phyloP scores from a whole-genome alignment of 257 asterid species.

The Ballota nigra region DNA sequence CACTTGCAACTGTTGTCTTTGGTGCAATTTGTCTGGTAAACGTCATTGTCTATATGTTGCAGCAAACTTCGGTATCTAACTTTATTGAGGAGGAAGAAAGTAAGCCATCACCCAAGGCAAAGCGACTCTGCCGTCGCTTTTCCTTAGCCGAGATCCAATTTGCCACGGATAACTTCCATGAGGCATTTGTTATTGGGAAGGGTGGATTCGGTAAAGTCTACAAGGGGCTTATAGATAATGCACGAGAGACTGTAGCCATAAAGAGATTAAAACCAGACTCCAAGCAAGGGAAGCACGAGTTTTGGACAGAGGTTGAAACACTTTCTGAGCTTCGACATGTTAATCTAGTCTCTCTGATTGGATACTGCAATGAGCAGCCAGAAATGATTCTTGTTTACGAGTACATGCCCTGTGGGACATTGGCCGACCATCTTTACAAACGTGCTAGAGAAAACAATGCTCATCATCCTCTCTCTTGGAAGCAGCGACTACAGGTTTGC shows the following conservation, averaged over 20 bases:
- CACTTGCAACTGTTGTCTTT: conserved; percentile 35
- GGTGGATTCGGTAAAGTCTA: conserved; percentile 62
- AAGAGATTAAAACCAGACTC: conserved; percentile 53
- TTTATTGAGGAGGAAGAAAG: conserved; percentile 28
- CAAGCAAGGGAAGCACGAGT: conserved; percentile 57
- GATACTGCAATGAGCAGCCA: conserved; percentile 53
- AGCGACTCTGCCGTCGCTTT: conserved; percentile 42
- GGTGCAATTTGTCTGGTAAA: conserved; percentile 40
- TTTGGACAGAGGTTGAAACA: conserved; percentile 56
- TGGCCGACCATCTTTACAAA: conserved; percentile 63
- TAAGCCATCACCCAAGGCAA: conserved; percentile 25
- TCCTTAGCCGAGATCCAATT: conserved; percentile 46
- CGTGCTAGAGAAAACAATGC: conserved; percentile 20
- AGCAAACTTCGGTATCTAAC: conserved; percentile 25
- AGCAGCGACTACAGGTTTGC: conserved; percentile 51
- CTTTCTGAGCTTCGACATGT: conserved; percentile 58
- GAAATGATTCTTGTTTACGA: conserved; percentile 59
- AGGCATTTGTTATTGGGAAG: conserved; percentile 42
- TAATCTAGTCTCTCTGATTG: conserved; percentile 58
- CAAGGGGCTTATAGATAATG: conserved; percentile 39
- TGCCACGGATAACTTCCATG: conserved; percentile 42
- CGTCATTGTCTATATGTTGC: conserved; percentile 33
- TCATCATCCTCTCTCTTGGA: conserved; percentile 47
- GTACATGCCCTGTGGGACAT: conserved; percentile 54
- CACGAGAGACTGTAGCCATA: conserved; percentile 42